Base-by-base conservation (phyloP, 352 stramenopile species). In the Phytophthora rubi region DNA sequence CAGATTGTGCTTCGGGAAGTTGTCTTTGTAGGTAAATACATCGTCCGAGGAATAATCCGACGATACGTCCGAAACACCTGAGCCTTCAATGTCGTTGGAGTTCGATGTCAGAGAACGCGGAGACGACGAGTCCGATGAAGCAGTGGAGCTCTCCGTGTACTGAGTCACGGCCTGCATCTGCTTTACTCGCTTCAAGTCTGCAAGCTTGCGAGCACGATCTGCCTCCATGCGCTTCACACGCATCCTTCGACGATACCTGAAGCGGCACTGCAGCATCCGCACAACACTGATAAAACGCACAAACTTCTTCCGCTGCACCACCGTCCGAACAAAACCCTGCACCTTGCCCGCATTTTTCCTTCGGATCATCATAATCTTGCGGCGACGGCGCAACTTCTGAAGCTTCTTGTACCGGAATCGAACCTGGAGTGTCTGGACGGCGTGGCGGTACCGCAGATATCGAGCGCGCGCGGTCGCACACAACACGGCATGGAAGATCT, bases 61-160 rank as follows among this genome's bases (percentile, higher is more conserved):
- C 30, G 87, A 91, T 6, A 75, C 73, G 59, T 86, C 77, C 15
- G 69, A 81, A 23, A 75, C 65, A 9, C 65, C 70, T 18, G 76
- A 83, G 35, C 83, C 84, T 72, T 93, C 87, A 16, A 92, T 82
- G 53, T 93, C 87, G 57, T 95, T 92, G 6, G 85, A 92, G 61
- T 90, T 89, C 8, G 84, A 93, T 0, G 80, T 84, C 51, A 92
- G 51, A 0, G 84, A 92, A 4, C 58, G 65, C 37, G 59, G 62
- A 10, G 77, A 82, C 13, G 86, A 94, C 23, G 77, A 91, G 15
- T 87, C 76, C 3, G 84, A 92, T 30, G 87, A 95, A 4, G 82
- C 85, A 0, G 85, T 93, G 26, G 89, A 83, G 68, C 84, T 92
- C 65, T 90, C 85, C 2, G 76, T 80, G 68, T 84, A 90, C 70